A percentile compares a stretch with the other conserved stretches of the same genome.
phyloP scores from a whole-genome alignment of 2,329 filamentous ascomycete species.

The Colletotrichum plurivorum region DNA sequence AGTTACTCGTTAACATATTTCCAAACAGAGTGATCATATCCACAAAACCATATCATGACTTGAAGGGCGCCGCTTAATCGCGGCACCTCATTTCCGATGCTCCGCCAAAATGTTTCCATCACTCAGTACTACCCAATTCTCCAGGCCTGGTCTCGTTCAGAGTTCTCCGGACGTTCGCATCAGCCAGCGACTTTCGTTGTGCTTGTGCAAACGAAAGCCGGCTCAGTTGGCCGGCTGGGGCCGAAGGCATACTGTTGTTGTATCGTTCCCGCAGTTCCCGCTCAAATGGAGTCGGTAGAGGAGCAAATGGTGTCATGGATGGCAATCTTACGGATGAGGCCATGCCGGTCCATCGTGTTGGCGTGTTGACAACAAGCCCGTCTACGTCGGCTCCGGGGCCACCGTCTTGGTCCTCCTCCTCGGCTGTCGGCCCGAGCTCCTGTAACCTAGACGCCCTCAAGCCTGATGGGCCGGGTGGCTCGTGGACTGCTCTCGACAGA shows the following conservation, averaged over 20 bases:
- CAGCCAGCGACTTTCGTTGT: constrained; percentile 24
- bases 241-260: constrained; percentile 24
- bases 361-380: constrained; percentile 52
- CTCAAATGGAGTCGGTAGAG: constrained; percentile 60
- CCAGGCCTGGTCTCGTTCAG: neutral
- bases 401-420: constrained; percentile 38
- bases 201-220: constrained; percentile 32
- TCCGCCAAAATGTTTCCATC: neutral
- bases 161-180: constrained; percentile 6
- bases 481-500: constrained; percentile 28
- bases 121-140: neutral
- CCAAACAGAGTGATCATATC: neutral
- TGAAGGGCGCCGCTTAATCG: neutral
- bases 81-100: neutral
- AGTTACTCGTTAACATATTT: neutral
- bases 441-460: constrained; percentile 21
- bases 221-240: constrained; percentile 15
- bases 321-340: constrained; percentile 54
- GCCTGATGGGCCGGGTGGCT: constrained; percentile 17
- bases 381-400: constrained; percentile 22
- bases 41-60: constrained; percentile 1
- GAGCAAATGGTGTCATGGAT: constrained; percentile 59
- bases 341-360: constrained; percentile 62
- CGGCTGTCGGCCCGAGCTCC: constrained; percentile 17
- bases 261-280: constrained; percentile 48